phyloP scores from a whole-genome alignment of 139 green algal genomes.

The Tetradesmus lagerheimii region DNA sequence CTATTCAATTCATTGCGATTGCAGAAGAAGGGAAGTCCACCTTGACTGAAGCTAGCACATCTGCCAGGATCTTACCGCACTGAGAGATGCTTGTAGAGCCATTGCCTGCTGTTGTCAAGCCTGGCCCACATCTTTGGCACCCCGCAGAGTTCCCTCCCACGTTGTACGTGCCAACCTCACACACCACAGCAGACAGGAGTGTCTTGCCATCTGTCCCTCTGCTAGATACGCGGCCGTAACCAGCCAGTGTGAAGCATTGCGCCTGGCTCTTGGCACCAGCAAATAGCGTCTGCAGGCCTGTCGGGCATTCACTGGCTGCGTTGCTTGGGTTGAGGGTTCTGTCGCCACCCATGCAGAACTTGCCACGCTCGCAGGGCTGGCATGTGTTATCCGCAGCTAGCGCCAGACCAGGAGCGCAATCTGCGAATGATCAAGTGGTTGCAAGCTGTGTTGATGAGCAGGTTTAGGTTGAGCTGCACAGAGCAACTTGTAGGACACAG shows the following conservation, averaged over 20 bases:
- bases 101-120: not conserved
- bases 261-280: not conserved
- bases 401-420: not conserved
- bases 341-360: constrained; percentile 22
- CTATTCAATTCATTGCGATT: too few species aligned
- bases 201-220: not conserved
- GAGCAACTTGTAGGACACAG: too few species aligned
- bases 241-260: not conserved
- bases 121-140: not conserved
- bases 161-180: constrained; percentile 9
- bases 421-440: not conserved
- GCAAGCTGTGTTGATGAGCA: too few species aligned
- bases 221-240: not conserved
- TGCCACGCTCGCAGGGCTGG: not conserved
- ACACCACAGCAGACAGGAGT: not conserved
- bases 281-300: not conserved
- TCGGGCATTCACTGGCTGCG: not conserved
- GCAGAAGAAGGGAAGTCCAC: too few species aligned
- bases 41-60: too few species aligned
- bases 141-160: not conserved
- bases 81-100: not conserved
- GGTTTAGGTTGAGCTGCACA: too few species aligned
- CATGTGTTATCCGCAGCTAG: not conserved
- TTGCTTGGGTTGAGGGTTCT: not conserved
- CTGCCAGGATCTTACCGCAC: not conserved